Evolutionary conservation across 352 stramenopile genomes (phyloP).

Genomic region (Pythium apleroticum): DNA sequence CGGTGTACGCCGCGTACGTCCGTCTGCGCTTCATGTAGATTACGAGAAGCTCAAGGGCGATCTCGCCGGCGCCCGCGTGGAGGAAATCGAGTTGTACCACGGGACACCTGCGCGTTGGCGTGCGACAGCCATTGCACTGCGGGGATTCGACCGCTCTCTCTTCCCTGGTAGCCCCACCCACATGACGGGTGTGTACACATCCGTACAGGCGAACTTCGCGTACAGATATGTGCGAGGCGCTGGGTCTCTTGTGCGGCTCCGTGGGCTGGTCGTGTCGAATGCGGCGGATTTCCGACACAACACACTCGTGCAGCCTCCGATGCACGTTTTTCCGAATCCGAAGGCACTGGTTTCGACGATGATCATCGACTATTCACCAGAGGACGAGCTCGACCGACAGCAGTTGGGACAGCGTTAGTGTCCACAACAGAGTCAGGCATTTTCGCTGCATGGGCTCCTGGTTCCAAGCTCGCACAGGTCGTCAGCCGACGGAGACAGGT

Average conservation of each 20-base stretch:
- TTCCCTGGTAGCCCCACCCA: background rate
- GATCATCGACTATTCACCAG: too few relatives aligned
- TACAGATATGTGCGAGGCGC: background rate
- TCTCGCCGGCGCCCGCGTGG: background rate
- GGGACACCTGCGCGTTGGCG: conserved; percentile 14
- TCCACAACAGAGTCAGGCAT: too few relatives aligned
- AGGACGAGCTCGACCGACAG: too few relatives aligned
- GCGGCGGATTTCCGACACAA: background rate
- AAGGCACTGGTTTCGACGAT: background rate
- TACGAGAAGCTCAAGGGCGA: background rate
- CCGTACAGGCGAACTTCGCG: background rate
- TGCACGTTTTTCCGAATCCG: conserved; percentile 1
- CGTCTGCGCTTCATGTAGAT: background rate
- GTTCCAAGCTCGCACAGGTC: too few relatives aligned
- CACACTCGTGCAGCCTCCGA: background rate
- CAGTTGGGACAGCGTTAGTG: too few relatives aligned
- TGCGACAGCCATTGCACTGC: conserved; percentile 19
- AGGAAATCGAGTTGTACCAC: background rate
- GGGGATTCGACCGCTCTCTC: background rate
- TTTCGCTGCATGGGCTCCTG: too few relatives aligned
- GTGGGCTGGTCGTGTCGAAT: background rate
- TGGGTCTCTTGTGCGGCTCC: background rate
- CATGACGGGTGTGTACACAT: background rate
- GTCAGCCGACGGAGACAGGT: too few relatives aligned
- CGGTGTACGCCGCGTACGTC: background rate